A percentile compares a stretch with the other conserved stretches of the same genome.
phyloP scores from a whole-genome alignment of 2,329 filamentous ascomycete genomes.

The Cercospora brassicicola region DNA sequence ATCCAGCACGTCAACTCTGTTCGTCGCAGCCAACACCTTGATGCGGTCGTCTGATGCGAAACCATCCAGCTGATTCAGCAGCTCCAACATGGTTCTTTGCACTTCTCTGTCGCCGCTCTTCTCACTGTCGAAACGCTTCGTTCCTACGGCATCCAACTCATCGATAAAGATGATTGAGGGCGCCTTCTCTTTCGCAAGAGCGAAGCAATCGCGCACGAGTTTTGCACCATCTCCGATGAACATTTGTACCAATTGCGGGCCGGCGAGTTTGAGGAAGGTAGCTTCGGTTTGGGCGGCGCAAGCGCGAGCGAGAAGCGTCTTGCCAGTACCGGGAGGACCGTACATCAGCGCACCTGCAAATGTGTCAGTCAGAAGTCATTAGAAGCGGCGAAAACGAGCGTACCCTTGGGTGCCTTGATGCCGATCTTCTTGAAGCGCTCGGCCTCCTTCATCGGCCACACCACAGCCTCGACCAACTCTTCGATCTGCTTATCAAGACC shows the following conservation, averaged over 20 bases:
- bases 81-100: slow-evolving; percentile 96
- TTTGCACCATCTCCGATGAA: slow-evolving; percentile 99
- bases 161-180: slow-evolving; percentile 99
- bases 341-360: slow-evolving; percentile 90
- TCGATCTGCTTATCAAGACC: slow-evolving; percentile 98
- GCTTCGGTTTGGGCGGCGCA: slow-evolving; percentile 97
- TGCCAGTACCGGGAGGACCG: slow-evolving; percentile 85
- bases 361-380: slow-evolving; percentile 12
- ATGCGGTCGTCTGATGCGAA: slow-evolving; percentile 92
- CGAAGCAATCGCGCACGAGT: slow-evolving; percentile 95
- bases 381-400: neutral
- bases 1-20: slow-evolving; percentile 94
- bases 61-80: slow-evolving; percentile 96
- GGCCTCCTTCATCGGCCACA: slow-evolving; percentile 99
- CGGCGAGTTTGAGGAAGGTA: slow-evolving; percentile 96
- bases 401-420: slow-evolving; percentile 98
- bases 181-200: slow-evolving; percentile 96
- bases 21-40: slow-evolving; percentile 99
- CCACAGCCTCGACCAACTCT: slow-evolving; percentile 95
- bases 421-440: slow-evolving; percentile 99
- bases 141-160: slow-evolving; percentile 96
- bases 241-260: slow-evolving; percentile 98
- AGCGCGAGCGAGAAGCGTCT: slow-evolving; percentile 88
- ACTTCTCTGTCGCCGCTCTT: slow-evolving; percentile 98
- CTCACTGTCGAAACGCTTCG: slow-evolving; percentile 97